Evolutionary conservation across 73 alveolate species (phyloP).

Genomic region (Paramecium pentaurelia): DNA sequence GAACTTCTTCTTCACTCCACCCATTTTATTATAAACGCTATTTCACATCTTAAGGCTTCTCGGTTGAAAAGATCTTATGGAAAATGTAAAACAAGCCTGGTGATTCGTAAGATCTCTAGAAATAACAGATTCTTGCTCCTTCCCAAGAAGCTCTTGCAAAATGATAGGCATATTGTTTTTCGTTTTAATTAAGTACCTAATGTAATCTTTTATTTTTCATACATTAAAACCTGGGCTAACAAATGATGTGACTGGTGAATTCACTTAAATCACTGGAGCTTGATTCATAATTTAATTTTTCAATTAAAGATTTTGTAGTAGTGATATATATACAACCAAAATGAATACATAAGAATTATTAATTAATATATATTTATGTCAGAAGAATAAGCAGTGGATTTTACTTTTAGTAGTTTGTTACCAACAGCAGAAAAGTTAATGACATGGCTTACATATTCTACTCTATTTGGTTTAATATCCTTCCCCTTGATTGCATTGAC

Average conservation of each 20-base stretch:
- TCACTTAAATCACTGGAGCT: background rate
- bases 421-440: background rate
- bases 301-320: background rate
- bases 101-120: slow-evolving; percentile 90
- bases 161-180: slow-evolving; percentile 88
- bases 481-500: slow-evolving; percentile 25
- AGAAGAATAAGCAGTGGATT: background rate
- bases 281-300: background rate
- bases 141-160: slow-evolving; percentile 93
- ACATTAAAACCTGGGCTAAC: slow-evolving; percentile 21
- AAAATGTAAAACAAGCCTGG: slow-evolving; percentile 94
- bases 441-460: background rate
- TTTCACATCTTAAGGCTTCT: slow-evolving; percentile 53
- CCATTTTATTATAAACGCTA: slow-evolving; percentile 63
- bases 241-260: background rate
- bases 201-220: background rate
- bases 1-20: slow-evolving; percentile 65
- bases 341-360: background rate
- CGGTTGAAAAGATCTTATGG: slow-evolving; percentile 70
- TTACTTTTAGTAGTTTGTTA: background rate
- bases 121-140: slow-evolving; percentile 84
- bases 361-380: background rate
- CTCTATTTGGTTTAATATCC: background rate
- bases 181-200: slow-evolving; percentile 57
- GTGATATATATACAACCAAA: background rate